phyloP scores from a whole-genome alignment of 2,329 filamentous ascomycete genomes.

The Colletotrichum melonis region DNA sequence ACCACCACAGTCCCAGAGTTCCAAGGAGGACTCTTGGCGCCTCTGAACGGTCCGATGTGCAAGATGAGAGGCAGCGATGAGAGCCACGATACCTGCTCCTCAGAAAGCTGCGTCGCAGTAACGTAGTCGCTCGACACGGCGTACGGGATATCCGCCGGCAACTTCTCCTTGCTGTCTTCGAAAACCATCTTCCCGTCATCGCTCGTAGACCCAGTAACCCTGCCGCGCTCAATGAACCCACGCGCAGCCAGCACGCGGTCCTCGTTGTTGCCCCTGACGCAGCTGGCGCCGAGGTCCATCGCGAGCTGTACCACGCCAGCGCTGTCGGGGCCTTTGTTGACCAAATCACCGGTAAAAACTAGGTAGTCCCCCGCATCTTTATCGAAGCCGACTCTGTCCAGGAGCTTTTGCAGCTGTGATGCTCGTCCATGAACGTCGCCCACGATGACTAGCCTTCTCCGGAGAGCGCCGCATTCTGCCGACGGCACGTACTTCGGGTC shows the following conservation, averaged over 20 bases:
- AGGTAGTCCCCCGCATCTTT: neutral
- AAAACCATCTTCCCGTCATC: neutral
- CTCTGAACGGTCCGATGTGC: neutral
- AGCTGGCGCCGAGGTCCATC: slow-evolving; percentile 78
- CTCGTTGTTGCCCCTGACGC: slow-evolving; percentile 92
- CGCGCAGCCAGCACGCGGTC: slow-evolving; percentile 81
- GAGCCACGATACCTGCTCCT: neutral
- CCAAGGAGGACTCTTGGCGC: neutral
- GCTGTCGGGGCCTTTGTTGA: slow-evolving; percentile 89
- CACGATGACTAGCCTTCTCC: neutral
- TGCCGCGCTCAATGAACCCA: slow-evolving; percentile 50
- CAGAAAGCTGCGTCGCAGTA: neutral
- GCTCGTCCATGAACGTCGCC: neutral
- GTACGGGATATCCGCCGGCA: neutral
- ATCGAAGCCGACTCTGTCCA: neutral
- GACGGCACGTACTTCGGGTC: neutral
- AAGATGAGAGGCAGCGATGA: neutral
- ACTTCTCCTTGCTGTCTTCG: neutral
- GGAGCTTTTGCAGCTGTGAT: neutral
- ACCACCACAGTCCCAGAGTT: neutral
- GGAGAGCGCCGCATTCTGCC: neutral
- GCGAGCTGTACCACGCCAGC: slow-evolving; percentile 80
- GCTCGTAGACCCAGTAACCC: neutral
- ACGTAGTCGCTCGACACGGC: neutral
- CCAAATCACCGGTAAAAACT: slow-evolving; percentile 59